Base-by-base conservation (phyloP, 345 rosid genomes). In the Eucalyptus camaldulensis region DNA sequence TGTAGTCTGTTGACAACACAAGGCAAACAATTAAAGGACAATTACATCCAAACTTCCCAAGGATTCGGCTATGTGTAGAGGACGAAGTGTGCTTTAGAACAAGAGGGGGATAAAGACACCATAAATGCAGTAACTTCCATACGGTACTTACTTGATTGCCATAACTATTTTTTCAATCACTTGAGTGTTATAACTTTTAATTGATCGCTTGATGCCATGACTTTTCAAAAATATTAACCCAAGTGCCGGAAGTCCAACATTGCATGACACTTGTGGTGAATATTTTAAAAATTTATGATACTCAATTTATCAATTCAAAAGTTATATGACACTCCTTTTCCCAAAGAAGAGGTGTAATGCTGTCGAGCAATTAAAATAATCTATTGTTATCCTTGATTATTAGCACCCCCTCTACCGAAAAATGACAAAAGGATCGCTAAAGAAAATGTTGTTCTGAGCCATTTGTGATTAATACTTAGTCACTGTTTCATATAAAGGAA, bases 1-100 rank as follows among this genome's bases (percentile, higher is more conserved):
- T 58, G 98, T 97, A 94, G 95, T 95, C 99, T 97, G 92, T 69
- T 88, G 90, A 87, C 44, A 43, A 69, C 87, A 91, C 83, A 88
- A 54, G 49, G 83, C 19, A 69, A 50, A 88, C 47, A 56, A 31
- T 37, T 49, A 87, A 27, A 51, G 58, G 31, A 33, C 27, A 44
- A 43, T 60, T 17, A 45, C 43, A 37, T 69, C 43, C 80, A 69
- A 31, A 69, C 24, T 69, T 69, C 80, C 80, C 37, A 69, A 69
- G 40, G 43, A 69, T 37, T 69, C 6, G 0, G 40, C 80, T 31
- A 31, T 8, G 80, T 22, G 76, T 2, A 69, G 43, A 69, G 43
- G 80, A 69, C 43, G 0, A 15, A 69, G 24, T 24, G 0, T 69
- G 80, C 80, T 31, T 69, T 69, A 31, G 43, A 69, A 69, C 43